Conservation (phyloP, 2,329 filamentous ascomycete species). For the Beauveria rudraprayagi region DNA sequence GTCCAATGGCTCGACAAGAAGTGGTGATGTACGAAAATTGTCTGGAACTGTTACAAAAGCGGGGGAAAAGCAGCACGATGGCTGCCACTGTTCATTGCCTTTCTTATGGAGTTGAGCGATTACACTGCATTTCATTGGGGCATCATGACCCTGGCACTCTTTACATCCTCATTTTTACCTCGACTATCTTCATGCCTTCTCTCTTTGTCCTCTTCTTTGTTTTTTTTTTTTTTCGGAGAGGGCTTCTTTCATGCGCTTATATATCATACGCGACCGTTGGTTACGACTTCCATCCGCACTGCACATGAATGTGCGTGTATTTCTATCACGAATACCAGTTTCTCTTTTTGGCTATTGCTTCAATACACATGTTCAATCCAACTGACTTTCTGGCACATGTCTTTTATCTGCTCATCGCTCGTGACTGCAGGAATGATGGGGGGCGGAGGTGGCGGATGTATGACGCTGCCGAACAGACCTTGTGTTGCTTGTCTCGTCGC, state of each 20-base stretch:
- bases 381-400: neutral
- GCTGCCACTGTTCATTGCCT: neutral
- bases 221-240: neutral
- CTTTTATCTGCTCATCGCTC: neutral
- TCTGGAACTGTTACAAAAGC: neutral
- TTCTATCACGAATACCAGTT: constrained; percentile 11
- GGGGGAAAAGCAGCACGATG: neutral
- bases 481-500: neutral
- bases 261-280: constrained; percentile 3
- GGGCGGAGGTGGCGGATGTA: neutral
- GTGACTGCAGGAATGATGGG: neutral
- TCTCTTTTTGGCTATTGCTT: constrained; percentile 10
- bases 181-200: neutral
- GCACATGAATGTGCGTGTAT: constrained; percentile 4
- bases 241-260: constrained; percentile 3
- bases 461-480: neutral
- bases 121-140: constrained; percentile 1
- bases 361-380: neutral
- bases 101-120: constrained; percentile 9
- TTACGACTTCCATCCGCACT: constrained; percentile 5
- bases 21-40: neutral
- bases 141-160: neutral
- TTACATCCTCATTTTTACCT: neutral
- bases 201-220: neutral
- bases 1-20: constrained; percentile 10